These are phyloP conservation scores for Penicillium hordei DNA, from an alignment of 2,329 filamentous ascomycete genomes.

Conservation along the genomic window DNA sequence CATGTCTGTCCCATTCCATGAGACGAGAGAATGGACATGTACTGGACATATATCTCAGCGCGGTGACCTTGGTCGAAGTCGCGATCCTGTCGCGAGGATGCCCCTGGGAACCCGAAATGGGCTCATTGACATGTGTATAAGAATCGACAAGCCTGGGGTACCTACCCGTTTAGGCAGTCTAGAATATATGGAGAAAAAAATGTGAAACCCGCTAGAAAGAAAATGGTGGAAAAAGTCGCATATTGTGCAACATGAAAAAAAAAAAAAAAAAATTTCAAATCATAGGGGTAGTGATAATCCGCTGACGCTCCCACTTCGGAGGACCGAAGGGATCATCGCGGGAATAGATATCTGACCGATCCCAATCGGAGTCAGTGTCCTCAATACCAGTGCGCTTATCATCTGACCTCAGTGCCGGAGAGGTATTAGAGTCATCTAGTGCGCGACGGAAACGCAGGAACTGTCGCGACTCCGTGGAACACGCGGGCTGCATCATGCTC, in stretches of 20 bases:
- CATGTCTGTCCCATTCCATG: background rate
- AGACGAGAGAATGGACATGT: background rate
- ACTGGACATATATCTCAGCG: slow-evolving; percentile 38
- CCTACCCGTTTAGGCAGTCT: background rate
- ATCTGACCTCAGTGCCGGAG: slow-evolving; percentile 14
- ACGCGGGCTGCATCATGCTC: slow-evolving; percentile 36
- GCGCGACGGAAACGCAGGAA: slow-evolving; percentile 31
- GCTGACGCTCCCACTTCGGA: slow-evolving; percentile 29
- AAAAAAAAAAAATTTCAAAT: slow-evolving; percentile 24
- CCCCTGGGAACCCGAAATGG: background rate
- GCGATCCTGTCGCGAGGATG: slow-evolving; percentile 17
- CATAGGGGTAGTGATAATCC: slow-evolving; percentile 32
- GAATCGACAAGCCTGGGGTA: background rate
- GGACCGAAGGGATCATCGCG: slow-evolving; percentile 28
- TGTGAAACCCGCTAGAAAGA: slow-evolving; percentile 28
- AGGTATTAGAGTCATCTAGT: slow-evolving; percentile 21
- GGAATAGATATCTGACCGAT: slow-evolving; percentile 15
- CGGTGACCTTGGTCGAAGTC: slow-evolving; percentile 4
- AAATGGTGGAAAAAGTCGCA: background rate
- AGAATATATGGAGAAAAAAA: background rate
- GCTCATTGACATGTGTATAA: background rate
- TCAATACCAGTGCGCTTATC: slow-evolving; percentile 11
- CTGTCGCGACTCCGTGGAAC: slow-evolving; percentile 33
- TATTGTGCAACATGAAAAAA: background rate
- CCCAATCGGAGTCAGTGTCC: slow-evolving; percentile 32